Base-by-base conservation (phyloP, 106 monocot species). In the Dioscorea alata region DNA sequence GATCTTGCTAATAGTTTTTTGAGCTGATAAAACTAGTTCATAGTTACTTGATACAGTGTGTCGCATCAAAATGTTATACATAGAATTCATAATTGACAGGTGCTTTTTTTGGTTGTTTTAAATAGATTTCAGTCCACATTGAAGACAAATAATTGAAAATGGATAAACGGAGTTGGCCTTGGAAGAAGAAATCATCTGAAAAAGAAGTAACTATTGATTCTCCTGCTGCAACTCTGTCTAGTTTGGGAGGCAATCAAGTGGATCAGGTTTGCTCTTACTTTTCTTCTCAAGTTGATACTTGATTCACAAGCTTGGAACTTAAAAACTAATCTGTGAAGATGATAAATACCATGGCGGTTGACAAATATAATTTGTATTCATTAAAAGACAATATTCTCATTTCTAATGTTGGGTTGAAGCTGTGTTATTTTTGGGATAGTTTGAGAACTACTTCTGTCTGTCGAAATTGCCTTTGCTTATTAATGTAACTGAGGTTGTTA, bases 161-260 rank as follows among this genome's bases (percentile, higher is more conserved):
- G 69, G 69, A 70, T 18, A 25, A 35, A 2, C 56, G 69, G 65
- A 71, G 77, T 59, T 77, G 77, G 77, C 77, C 71, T 59, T 77
- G 77, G 77, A 77, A 65, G 56, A 77, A 58, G 65, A 77, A 71
- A 77, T 57, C 71, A 42, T 77, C 77, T 20, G 69, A 77, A 18
- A 70, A 71, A 74, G 32, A 56, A 49, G 58, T 24, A 17, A 20
- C 63, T 25, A 33, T 14, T 25, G 13, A 54, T 32, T 42, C 68
- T 66, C 20, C 62, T 57, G 31, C 64, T 54, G 57, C n/a, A 16
- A 23, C 23, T 8, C 57, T 34, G 16, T 62, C 62, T 24, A 24
- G 33, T 18, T 64, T 60, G 0, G 70, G 32, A 58, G 59, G 31
- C 35, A 81, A 78, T 57, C 69, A 78, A 68, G 68, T 31, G 4